Evolutionary conservation across 2,329 filamentous ascomycete species (phyloP).

Genomic region (Diplodia corticola): DNA sequence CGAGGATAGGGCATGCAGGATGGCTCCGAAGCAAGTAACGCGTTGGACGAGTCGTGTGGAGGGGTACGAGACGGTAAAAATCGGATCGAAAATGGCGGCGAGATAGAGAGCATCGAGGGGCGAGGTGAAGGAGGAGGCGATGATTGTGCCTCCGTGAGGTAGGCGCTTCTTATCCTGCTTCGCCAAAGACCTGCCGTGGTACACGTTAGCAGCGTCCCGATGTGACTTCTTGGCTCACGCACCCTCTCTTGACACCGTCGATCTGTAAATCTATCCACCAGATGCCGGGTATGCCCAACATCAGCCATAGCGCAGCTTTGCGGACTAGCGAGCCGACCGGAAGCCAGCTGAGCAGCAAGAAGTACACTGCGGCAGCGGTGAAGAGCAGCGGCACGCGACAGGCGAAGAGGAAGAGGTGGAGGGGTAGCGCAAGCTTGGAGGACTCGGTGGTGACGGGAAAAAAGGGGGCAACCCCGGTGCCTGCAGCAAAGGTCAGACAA

Average conservation of each 20-base stretch:
- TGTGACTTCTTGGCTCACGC: conserved; percentile 29
- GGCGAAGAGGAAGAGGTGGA: conserved; percentile 73
- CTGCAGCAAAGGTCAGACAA: conserved; percentile 50
- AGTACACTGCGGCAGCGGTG: conserved; percentile 67
- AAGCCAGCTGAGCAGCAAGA: conserved; percentile 78
- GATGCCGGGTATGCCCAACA: conserved; percentile 85
- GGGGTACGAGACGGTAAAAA: conserved; percentile 88
- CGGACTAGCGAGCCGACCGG: conserved; percentile 68
- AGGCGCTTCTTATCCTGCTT: conserved; percentile 70
- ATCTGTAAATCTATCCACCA: conserved; percentile 99
- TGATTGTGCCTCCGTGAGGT: conserved; percentile 76
- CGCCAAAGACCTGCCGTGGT: conserved; percentile 57
- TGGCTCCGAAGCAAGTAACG: conserved; percentile 74
- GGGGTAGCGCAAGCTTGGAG: conserved; percentile 62
- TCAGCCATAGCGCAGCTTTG: conserved; percentile 83
- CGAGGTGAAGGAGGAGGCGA: conserved; percentile 87
- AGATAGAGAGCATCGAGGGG: conserved; percentile 93
- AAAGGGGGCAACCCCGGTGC: conserved; percentile 94
- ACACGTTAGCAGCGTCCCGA: conserved; percentile 5
- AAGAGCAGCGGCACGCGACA: conserved; percentile 79
- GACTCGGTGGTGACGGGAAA: conserved; percentile 73
- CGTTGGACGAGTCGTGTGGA: conserved; percentile 70
- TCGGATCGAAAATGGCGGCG: conserved; percentile 90
- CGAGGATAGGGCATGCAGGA: conserved; percentile 68
- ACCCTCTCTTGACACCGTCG: conserved; percentile 92